A percentile compares a stretch with the other conserved stretches of the same genome.
Evolutionary conservation across 805 yeast species (phyloP).

Genomic region (Zygosaccharomyces lentus): DNA sequence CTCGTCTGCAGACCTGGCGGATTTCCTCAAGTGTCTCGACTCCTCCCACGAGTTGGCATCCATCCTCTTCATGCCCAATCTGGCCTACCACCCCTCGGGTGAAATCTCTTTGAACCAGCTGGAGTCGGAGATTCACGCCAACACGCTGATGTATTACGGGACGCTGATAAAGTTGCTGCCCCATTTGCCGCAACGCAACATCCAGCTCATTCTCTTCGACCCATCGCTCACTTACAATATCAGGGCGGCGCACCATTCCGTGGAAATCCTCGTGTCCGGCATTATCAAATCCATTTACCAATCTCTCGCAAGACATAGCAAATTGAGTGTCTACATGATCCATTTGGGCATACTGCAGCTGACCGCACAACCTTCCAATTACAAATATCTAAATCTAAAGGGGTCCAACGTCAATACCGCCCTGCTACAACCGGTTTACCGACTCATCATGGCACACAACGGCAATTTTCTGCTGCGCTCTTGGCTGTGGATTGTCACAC

Average conservation of each 20-base stretch:
- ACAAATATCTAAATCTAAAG: conserved; percentile 24
- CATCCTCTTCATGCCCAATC: conserved; percentile 32
- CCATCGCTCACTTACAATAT: conserved; percentile 30
- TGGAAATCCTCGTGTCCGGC: conserved; percentile 30
- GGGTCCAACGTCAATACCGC: conserved; percentile 27
- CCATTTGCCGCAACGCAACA: conserved; percentile 14
- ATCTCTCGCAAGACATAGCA: conserved; percentile 15
- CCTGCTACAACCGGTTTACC: conserved; percentile 28
- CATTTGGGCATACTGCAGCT: conserved; percentile 30
- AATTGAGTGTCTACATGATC: conserved; percentile 19
- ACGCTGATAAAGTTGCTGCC: conserved; percentile 25
- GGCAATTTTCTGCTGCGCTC: conserved; percentile 20
- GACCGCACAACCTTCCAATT: conserved; percentile 33
- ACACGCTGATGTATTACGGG: conserved; percentile 22
- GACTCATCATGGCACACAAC: conserved; percentile 22
- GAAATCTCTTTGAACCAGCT: conserved; percentile 20
- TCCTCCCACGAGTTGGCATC: conserved; percentile 20
- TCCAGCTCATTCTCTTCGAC: conserved; percentile 29
- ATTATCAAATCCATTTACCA: conserved; percentile 22
- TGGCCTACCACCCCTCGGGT: conserved; percentile 33
- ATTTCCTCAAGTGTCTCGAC: conserved; percentile 18
- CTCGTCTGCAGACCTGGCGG: conserved; percentile 20
- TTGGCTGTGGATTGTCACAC: conserved; percentile 14
- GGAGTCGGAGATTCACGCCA: conserved; percentile 25
- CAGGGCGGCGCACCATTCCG: conserved; percentile 24